These are phyloP conservation scores for Xylariaceae sp. DNA, from an alignment of 2,329 filamentous ascomycete species.

Conservation along the genomic window DNA sequence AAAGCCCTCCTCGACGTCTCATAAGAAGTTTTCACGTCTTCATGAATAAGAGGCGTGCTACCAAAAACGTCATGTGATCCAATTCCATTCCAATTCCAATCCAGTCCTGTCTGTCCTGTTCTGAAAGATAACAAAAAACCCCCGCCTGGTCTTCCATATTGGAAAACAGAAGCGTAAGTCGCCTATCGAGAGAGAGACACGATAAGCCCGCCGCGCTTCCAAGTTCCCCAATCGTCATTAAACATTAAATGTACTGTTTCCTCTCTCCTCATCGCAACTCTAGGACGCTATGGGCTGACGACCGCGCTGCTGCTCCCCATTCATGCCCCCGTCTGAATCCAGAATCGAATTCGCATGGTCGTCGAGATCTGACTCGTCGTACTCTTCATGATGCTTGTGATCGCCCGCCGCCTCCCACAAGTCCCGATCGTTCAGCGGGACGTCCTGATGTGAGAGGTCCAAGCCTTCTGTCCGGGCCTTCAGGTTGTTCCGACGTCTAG, in stretches of 20 bases:
- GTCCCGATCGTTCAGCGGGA: constrained; percentile 69
- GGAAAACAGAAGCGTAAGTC: no score
- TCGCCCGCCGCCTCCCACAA: constrained; percentile 75
- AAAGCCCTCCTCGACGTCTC: no score
- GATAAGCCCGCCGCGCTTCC: background rate
- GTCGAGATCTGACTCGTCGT: constrained; percentile 61
- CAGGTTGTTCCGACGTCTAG: constrained; percentile 71
- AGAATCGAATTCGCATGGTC: constrained; percentile 51
- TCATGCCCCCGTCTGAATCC: constrained; percentile 49
- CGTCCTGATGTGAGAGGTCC: constrained; percentile 79
- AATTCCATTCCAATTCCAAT: no score
- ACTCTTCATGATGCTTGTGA: constrained; percentile 50
- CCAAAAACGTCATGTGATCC: no score
- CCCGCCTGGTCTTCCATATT: no score
- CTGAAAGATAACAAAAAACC: no score
- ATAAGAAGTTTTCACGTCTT: no score
- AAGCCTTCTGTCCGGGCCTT: constrained; percentile 63
- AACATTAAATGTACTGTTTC: constrained; percentile 25
- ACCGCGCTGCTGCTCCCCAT: constrained; percentile 45
- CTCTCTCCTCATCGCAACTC: background rate
- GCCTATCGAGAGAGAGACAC: no score
- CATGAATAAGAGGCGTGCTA: no score
- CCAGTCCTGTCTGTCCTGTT: no score
- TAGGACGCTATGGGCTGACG: constrained; percentile 19
- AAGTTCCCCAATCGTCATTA: constrained; percentile 21